Evolutionary conservation across 2,329 filamentous ascomycete species (phyloP), one percentile per base, ranked within the genome.

Genomic region (Colletotrichum sojae): DNA sequence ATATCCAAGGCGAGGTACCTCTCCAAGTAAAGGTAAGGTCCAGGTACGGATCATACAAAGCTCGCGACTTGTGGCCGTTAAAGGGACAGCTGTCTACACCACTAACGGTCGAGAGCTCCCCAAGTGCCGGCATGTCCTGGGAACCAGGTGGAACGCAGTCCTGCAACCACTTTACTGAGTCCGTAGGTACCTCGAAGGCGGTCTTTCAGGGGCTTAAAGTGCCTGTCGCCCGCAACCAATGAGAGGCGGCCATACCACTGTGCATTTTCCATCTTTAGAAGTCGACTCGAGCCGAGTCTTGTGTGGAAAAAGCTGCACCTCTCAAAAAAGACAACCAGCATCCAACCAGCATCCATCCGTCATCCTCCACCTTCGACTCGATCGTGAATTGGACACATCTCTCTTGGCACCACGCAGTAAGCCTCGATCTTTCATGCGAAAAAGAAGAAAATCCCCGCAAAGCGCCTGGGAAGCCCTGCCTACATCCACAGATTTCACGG

Each of bases 251-350:
- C 43, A 45, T 69, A n/a, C 16, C 31, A 25, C 48, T 48, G 18
- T 55, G 36, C 55, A 39, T 66, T 56, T 66, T 55, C 66, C 66
- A 27, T 66, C 62, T 66, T 66, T 22, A 60, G 54, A 60, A 66
- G 43, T 49, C 49, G 49, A n/a, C n/a, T 18, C 52, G 10, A 39
- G 51, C n/a, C 15, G 25, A 16, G 36, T 20, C 48, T 52, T 31
- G 48, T 16, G 43, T 61, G 20, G 31, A 27, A 27, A 53, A 45
- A 16, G n/a, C 27, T 25, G 31, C 46, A 27, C 53, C 16, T 16
- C 45, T 40, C 31, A 10, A 36, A 36, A 36, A 36, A 36, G 31
- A 16, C 25, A 36, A 36, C 45, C 31, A 36, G 15, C 48, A 36
- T 48, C 43, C 25, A 36, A 36, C 45, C 31, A 36, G 15, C 48